Conservation (phyloP, 2,329 filamentous ascomycete genomes). For the Claviceps sp. region DNA sequence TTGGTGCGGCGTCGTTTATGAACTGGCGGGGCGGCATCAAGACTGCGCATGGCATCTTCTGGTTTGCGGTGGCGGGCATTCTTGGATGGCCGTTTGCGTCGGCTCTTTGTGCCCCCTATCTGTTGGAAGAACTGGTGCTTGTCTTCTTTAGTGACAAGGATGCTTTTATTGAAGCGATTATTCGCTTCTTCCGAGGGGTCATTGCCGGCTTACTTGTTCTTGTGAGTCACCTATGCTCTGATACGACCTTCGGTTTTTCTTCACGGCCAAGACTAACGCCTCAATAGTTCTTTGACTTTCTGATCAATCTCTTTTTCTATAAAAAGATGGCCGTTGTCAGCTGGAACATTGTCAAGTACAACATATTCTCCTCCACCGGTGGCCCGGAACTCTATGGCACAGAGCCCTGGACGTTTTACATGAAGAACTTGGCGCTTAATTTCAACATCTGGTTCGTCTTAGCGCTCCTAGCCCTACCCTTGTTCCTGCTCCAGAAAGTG, state of each 20-base stretch:
- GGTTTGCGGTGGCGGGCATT: slow-evolving; percentile 75
- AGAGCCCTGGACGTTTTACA: slow-evolving; percentile 93
- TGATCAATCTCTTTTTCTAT: slow-evolving; percentile 76
- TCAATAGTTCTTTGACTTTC: slow-evolving; percentile 49
- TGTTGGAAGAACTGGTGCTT: slow-evolving; percentile 61
- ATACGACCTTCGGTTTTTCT: not conserved
- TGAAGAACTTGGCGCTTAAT: slow-evolving; percentile 81
- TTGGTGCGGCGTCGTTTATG: slow-evolving; percentile 81
- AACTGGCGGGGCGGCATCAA: slow-evolving; percentile 71
- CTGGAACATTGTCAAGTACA: slow-evolving; percentile 92
- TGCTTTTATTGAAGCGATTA: slow-evolving; percentile 44
- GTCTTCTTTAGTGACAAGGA: slow-evolving; percentile 40
- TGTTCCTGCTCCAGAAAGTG: slow-evolving; percentile 61
- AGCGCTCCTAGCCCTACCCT: slow-evolving; percentile 58
- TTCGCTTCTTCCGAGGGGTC: slow-evolving; percentile 53
- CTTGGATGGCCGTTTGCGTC: slow-evolving; percentile 92
- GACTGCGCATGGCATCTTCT: slow-evolving; percentile 74
- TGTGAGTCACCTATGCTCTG: slow-evolving; percentile 30
- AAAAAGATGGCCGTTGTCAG: slow-evolving; percentile 63
- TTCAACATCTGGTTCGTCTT: slow-evolving; percentile 92
- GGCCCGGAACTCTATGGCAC: slow-evolving; percentile 91
- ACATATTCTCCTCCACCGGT: slow-evolving; percentile 70
- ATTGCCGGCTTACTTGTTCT: slow-evolving; percentile 54
- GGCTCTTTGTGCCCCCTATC: slow-evolving; percentile 66
- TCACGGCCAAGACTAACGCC: not conserved